A percentile compares a stretch with the other conserved stretches of the same genome.
Evolutionary conservation across 1,284 basidiomycete species (phyloP).

Genomic region (Trametes pubescens): DNA sequence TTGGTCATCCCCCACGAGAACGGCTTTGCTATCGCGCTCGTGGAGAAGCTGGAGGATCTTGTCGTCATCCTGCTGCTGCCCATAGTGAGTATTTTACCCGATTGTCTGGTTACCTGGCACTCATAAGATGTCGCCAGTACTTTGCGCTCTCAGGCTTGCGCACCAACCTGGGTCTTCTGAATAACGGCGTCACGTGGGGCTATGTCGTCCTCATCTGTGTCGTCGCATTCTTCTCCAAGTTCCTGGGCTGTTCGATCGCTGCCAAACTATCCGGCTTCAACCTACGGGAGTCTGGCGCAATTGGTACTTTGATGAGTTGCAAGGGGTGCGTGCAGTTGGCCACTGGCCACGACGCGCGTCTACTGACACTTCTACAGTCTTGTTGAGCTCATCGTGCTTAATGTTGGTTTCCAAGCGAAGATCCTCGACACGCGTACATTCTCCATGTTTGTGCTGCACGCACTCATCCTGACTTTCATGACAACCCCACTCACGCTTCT

Average conservation of each 20-base stretch:
- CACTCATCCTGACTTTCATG: conserved; percentile 84
- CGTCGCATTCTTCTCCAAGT: conserved; percentile 87
- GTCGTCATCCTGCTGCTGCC: conserved; percentile 82
- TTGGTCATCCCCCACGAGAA: conserved; percentile 90
- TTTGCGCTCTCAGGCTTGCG: conserved; percentile 84
- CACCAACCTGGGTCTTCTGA: conserved; percentile 84
- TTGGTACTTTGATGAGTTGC: conserved; percentile 93
- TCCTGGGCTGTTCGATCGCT: conserved; percentile 68
- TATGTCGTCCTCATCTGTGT: conserved; percentile 83
- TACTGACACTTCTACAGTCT: conserved; percentile 52
- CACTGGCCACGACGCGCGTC: background rate
- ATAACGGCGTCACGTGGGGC: conserved; percentile 85
- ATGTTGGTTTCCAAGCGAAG: conserved; percentile 84
- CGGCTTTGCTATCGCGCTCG: conserved; percentile 81
- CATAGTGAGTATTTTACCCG: conserved; percentile 59
- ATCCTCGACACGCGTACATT: conserved; percentile 80
- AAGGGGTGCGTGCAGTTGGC: conserved; percentile 71
- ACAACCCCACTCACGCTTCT: conserved; percentile 85
- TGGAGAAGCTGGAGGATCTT: conserved; percentile 83
- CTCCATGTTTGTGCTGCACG: conserved; percentile 93
- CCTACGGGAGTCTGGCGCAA: conserved; percentile 82
- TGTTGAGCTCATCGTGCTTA: conserved; percentile 92
- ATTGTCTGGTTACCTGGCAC: background rate
- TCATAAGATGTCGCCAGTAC: conserved; percentile 58
- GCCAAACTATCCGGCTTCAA: conserved; percentile 77